Conservation (phyloP, 208 protist genomes). For the Leishmania arabica region DNA sequence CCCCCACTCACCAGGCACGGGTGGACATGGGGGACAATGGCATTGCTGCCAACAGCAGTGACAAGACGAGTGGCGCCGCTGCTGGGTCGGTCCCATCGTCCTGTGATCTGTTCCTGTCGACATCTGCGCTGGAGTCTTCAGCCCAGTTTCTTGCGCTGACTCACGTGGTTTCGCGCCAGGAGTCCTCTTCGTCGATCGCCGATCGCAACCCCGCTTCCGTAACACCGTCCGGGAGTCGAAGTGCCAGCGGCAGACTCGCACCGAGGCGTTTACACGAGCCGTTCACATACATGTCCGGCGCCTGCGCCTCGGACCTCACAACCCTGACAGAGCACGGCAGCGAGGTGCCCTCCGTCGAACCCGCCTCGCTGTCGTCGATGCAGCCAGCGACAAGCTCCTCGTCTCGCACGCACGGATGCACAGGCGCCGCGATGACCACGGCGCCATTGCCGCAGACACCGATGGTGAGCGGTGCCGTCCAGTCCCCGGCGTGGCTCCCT, state of each 20-base stretch:
- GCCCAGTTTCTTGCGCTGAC: constrained; percentile 19
- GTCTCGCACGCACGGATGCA: neutral
- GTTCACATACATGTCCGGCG: constrained; percentile 3
- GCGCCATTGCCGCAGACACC: neutral
- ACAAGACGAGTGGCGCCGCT: no score
- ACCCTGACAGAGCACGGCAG: neutral
- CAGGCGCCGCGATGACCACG: neutral
- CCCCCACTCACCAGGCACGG: neutral
- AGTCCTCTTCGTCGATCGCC: neutral
- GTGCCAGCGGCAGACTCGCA: neutral
- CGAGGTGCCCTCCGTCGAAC: neutral
- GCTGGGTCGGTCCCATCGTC: neutral
- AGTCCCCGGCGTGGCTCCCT: neutral
- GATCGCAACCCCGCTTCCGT: neutral
- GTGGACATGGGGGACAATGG: neutral
- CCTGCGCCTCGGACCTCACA: neutral
- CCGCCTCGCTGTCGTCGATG: neutral
- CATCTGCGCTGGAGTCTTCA: constrained; percentile 19
- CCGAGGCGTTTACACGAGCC: constrained; percentile 15
- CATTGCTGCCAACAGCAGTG: neutral
- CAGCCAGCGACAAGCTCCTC: neutral
- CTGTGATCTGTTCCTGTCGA: neutral
- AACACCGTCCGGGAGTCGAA: neutral
- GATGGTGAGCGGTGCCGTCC: neutral
- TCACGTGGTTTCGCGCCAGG: neutral